Evolutionary conservation across 345 rosid genomes (phyloP), one percentile per base, ranked within the genome.

Genomic region (Salix dunnii): DNA sequence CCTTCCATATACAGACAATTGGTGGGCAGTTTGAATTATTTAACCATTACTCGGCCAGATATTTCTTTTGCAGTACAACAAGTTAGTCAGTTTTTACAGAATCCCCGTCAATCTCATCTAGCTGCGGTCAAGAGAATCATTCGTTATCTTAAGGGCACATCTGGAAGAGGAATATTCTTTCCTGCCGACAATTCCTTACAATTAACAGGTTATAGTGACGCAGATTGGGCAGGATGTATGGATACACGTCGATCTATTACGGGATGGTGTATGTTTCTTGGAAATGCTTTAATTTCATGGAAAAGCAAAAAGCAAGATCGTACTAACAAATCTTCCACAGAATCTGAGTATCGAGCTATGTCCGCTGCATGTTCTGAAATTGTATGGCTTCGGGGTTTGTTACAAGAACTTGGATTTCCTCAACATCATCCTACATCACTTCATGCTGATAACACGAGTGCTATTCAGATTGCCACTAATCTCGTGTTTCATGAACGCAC

Each of bases 221-320:
- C 40, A 16, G 40, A 64, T 30, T 64, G 33, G 31, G 68, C 23
- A 13, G 40, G 68, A 1, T 71, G 17, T 48, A 30, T 46, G 13
- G 62, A 71, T 25, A 71, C 63, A 2, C 63, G 12, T 27, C 6
- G 63, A 1, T 71, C 18, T 71, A 11, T 36, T 51, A 25, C 27
- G 12, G 14, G 74, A 2, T 71, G 74, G 74, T 71, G 38, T 71
- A 68, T 68, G 53, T 68, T 68, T 21, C 25, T 43, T 13, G 72
- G 72, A 5, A 43, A 67, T 67, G 42, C 71, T 67, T 17, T 40
- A 17, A 67, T 67, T 31, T 31, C 21, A 25, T 67, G 49, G 42
- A 67, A 67, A 51, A 6, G 73, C 18, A 70, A 70, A 51, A 70
- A 70, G 5, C 61, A 70, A 27, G 55, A 42, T 2, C 58, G 33